A percentile compares a stretch with the other conserved stretches of the same genome.
These are phyloP conservation scores for Lachancea cidri DNA, from an alignment of 805 yeast genomes.

Conservation along the genomic window DNA sequence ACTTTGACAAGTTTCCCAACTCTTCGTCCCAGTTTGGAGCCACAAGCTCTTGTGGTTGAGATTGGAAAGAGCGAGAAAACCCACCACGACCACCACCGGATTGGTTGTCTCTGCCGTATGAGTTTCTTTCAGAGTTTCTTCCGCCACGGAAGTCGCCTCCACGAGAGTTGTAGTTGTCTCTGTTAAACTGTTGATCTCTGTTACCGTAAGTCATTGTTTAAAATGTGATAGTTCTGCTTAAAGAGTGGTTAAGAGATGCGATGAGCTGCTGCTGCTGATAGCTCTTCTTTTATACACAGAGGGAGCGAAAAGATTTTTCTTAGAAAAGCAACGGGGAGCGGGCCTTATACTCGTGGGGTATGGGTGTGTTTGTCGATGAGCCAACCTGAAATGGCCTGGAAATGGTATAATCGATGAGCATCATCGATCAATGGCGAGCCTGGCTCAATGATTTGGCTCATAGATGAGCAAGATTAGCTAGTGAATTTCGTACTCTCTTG, in stretches of 20 bases:
- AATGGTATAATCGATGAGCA: too few relatives aligned
- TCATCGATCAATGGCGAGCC: too few relatives aligned
- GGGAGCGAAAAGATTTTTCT: too few relatives aligned
- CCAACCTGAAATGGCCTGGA: too few relatives aligned
- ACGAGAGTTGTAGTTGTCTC: constrained; percentile 35
- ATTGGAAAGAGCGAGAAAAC: constrained; percentile 35
- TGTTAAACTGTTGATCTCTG: constrained; percentile 36
- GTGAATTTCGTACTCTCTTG: not conserved
- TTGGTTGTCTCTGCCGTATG: constrained; percentile 33
- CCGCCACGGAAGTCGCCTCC: constrained; percentile 39
- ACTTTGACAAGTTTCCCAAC: constrained; percentile 60
- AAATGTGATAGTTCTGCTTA: not conserved
- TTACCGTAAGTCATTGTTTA: constrained; percentile 31
- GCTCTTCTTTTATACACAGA: not conserved
- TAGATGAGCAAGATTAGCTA: too few relatives aligned
- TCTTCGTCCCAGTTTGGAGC: constrained; percentile 79
- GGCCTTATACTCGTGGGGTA: too few relatives aligned
- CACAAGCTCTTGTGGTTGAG: constrained; percentile 36
- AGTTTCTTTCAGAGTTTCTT: constrained; percentile 35
- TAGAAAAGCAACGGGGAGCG: too few relatives aligned
- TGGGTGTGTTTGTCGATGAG: too few relatives aligned
- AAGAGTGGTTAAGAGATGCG: not conserved
- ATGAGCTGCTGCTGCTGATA: not conserved
- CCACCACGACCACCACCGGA: constrained; percentile 39
- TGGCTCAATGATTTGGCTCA: too few relatives aligned